phyloP scores from a whole-genome alignment of 2,329 filamentous ascomycete genomes.

The Penicillium olsonii region DNA sequence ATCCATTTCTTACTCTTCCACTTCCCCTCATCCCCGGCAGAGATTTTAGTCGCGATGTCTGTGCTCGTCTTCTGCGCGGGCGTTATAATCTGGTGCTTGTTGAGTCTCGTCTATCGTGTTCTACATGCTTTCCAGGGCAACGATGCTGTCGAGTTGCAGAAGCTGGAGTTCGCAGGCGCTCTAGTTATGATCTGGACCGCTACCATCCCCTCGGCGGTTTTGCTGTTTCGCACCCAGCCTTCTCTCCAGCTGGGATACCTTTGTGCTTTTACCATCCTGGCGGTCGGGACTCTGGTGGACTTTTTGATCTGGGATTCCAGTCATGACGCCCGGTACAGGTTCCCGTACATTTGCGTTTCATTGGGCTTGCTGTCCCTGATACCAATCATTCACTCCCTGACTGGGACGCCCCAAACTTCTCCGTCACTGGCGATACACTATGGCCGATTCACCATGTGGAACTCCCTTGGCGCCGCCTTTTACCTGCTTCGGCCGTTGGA shows the following conservation, averaged over 20 bases:
- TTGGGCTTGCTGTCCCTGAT: conserved; percentile 8
- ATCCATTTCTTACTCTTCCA: not conserved
- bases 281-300: not conserved
- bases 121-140: conserved; percentile 2
- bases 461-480: not conserved
- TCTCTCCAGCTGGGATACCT: conserved; percentile 3
- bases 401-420: not conserved
- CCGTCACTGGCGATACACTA: not conserved
- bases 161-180: conserved; percentile 8
- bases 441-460: not conserved
- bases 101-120: not conserved
- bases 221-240: conserved; percentile 1
- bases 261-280: not conserved
- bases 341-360: conserved; percentile 3
- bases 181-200: conserved; percentile 11
- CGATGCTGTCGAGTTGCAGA: conserved; percentile 9
- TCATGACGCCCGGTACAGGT: not conserved
- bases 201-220: conserved; percentile 6
- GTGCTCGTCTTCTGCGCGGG: not conserved
- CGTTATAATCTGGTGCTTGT: not conserved
- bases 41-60: not conserved
- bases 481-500: conserved; percentile 10
- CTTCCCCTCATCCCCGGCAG: not conserved
- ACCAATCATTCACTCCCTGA: conserved; percentile 7
- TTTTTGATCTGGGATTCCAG: not conserved